phyloP scores from a whole-genome alignment of 1,284 basidiomycete species.

The Ceratorhiza oryzae-sativae region DNA sequence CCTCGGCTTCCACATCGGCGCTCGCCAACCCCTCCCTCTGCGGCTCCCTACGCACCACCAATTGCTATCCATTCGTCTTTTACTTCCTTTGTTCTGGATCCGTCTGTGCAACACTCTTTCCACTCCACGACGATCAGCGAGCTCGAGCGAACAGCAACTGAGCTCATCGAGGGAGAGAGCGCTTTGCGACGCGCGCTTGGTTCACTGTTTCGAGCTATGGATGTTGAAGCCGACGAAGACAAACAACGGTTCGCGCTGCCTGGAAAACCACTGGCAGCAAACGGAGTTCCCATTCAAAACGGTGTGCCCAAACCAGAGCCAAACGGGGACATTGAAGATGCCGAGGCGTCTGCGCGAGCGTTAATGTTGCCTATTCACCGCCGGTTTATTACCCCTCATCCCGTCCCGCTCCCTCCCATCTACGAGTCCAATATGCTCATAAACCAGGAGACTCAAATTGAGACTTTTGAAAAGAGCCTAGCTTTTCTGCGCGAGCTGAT shows the following conservation, averaged over 20 bases:
- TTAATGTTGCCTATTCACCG: constrained; percentile 39
- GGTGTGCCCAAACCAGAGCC: constrained; percentile 32
- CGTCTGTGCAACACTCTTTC: constrained; percentile 79
- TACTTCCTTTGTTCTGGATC: constrained; percentile 83
- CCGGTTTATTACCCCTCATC: constrained; percentile 42
- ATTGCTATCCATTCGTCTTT: constrained; percentile 70
- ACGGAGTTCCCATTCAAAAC: constrained; percentile 20
- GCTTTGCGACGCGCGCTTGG: constrained; percentile 73
- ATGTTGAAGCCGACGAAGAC: constrained; percentile 58
- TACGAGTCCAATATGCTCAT: constrained; percentile 40
- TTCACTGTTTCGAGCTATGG: constrained; percentile 77
- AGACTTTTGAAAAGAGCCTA: constrained; percentile 73
- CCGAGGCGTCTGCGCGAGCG: constrained; percentile 33
- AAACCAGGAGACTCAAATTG: constrained; percentile 48
- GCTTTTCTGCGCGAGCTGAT: constrained; percentile 74
- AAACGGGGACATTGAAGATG: constrained; percentile 36
- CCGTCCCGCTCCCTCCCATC: constrained; percentile 37
- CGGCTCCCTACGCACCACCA: constrained; percentile 72
- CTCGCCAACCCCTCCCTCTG: constrained; percentile 56
- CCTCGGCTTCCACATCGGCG: constrained; percentile 57
- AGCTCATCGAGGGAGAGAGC: constrained; percentile 78
- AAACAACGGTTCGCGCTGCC: constrained; percentile 21
- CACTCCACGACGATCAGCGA: constrained; percentile 77
- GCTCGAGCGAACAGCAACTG: constrained; percentile 76
- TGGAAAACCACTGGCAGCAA: constrained; percentile 11